Evolutionary conservation across 768 basidiomycete genomes (phyloP).

Genomic region (Leucocoprinus leucothites): DNA sequence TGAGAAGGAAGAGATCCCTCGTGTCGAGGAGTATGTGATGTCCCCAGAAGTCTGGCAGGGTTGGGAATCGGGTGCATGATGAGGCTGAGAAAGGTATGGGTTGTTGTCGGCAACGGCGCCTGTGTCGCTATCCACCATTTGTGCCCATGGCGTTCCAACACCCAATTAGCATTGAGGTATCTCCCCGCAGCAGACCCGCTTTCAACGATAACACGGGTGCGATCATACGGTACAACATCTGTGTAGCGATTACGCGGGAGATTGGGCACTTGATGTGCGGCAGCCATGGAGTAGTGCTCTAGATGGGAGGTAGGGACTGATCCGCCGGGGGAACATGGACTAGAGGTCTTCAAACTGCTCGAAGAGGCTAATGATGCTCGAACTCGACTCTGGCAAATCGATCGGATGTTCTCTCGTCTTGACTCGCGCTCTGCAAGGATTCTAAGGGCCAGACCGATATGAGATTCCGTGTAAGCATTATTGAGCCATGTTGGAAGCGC

Average conservation of each 20-base stretch:
- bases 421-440: conserved; percentile 33
- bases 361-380: background rate
- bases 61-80: conserved; percentile 46
- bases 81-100: conserved; percentile 74
- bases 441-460: conserved; percentile 28
- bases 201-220: conserved; percentile 65
- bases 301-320: conserved; percentile 16
- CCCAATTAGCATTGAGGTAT: conserved; percentile 87
- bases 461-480: conserved; percentile 16
- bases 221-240: conserved; percentile 78
- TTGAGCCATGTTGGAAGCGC: conserved; percentile 28
- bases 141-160: conserved; percentile 66
- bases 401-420: conserved; percentile 28
- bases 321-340: background rate
- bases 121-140: conserved; percentile 88
- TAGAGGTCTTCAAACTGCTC: background rate
- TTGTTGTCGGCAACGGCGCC: conserved; percentile 68
- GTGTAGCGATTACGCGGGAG: conserved; percentile 60
- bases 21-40: background rate
- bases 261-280: conserved; percentile 46
- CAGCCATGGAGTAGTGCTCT: conserved; percentile 54
- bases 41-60: conserved; percentile 23
- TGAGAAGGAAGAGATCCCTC: conserved; percentile 6
- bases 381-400: conserved; percentile 18
- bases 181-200: conserved; percentile 28